Evolutionary conservation across 2,329 filamentous ascomycete genomes (phyloP).

Genomic region (Aspergillus tanneri): DNA sequence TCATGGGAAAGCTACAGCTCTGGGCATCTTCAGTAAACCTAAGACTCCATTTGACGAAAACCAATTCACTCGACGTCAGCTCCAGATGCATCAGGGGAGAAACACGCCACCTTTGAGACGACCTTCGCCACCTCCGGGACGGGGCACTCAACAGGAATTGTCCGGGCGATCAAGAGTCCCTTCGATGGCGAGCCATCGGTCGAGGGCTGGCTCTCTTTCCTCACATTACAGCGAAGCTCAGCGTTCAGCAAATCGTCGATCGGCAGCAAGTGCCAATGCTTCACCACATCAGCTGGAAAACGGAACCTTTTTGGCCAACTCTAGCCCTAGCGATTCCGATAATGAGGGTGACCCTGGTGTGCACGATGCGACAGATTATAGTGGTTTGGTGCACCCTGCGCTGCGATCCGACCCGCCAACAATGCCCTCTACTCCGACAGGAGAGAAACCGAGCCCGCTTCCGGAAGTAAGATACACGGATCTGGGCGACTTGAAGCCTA

Average conservation of each 20-base stretch:
- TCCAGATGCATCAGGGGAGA: conserved; percentile 74
- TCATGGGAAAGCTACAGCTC: conserved; percentile 75
- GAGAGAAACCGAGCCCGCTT: conserved; percentile 28
- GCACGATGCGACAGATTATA: neutral
- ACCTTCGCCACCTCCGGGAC: conserved; percentile 28
- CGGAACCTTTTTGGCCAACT: conserved; percentile 37
- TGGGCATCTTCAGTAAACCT: conserved; percentile 71
- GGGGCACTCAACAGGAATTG: conserved; percentile 22
- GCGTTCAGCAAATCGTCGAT: conserved; percentile 25
- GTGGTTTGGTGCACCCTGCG: conserved; percentile 38
- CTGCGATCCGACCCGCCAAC: conserved; percentile 37
- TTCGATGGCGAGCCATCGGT: conserved; percentile 40
- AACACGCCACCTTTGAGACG: conserved; percentile 56
- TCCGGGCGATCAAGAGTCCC: conserved; percentile 31
- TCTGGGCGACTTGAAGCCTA: conserved; percentile 41
- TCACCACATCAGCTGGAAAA: conserved; percentile 29
- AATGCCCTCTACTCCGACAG: conserved; percentile 28
- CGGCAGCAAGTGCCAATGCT: conserved; percentile 27
- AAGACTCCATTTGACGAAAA: conserved; percentile 76
- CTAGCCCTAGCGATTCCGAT: conserved; percentile 41
- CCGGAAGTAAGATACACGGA: conserved; percentile 41
- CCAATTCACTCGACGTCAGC: conserved; percentile 77
- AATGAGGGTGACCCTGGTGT: conserved; percentile 30
- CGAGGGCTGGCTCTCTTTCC: conserved; percentile 38
- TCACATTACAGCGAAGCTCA: conserved; percentile 39